Evolutionary conservation across 2,329 filamentous ascomycete species (phyloP), one percentile per base, ranked within the genome.

Genomic region (Trichoderma guizhouense): DNA sequence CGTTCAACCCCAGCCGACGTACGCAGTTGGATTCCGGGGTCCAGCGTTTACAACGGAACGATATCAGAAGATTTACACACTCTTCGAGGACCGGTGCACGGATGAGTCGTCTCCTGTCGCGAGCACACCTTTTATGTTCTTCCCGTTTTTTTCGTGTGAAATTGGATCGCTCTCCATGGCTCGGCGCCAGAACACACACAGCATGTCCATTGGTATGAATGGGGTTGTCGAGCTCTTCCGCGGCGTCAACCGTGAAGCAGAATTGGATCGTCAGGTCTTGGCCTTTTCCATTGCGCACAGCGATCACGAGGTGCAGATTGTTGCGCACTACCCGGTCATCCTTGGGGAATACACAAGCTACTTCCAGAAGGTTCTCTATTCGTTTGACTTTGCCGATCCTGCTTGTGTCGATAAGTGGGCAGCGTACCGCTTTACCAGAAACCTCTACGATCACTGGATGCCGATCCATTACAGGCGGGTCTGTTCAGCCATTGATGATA

Each of bases 91-190:
- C 39, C 76, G 77, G 9, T 55, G 79, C 30, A 51, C 65, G 34
- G 76, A 77, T 15, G 78, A 83, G 69, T 75, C 75, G 65, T 86
- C 81, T 24, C 81, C 77, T 73, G 85, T 86, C 68, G 83, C 84
- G 79, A 81, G 75, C 9, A 87, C 83, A 12, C 83, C 80, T 68
- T 77, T 81, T 6, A 85, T 86, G 79, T 84, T 83, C 77, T 86
- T 88, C 73, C 84, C 84, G 3, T 87, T 86, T 73, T 77, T 87
- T 0, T 82, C 82, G 0, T 84, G 81, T 75, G 83, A 87, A 75
- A 83, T 86, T 1, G 77, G 73, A 30, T 78, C 75, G 1, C 82
- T 84, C 7, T 77, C 82, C 64, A 69, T 82, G 14, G 81, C 81
- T 3, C 81, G 83, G 71, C 77, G 80, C 63, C 79, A 83, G 76